Conservation (phyloP, 148 eudicot genomes). For the Chenopodium quinoa region DNA sequence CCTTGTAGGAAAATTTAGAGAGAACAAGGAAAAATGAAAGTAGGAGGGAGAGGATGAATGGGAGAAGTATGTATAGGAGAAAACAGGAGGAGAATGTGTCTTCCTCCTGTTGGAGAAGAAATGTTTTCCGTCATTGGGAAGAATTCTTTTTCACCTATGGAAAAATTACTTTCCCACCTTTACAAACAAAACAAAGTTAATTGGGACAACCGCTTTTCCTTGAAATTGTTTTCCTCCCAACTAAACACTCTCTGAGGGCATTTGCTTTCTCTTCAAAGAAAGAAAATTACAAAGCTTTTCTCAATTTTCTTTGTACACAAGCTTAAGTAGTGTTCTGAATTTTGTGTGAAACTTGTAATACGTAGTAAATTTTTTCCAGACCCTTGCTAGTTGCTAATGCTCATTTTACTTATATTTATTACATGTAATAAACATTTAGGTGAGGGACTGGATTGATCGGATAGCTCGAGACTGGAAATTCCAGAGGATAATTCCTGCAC, state of each 20-base stretch:
- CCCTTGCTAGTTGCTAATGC: neutral
- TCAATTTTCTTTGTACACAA: neutral
- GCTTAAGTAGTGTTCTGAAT: neutral
- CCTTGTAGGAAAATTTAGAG: too few relatives aligned
- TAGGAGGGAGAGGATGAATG: too few relatives aligned
- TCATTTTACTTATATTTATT: neutral
- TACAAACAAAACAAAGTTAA: too few relatives aligned
- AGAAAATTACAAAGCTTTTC: neutral
- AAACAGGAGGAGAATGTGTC: too few relatives aligned
- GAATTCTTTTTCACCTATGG: too few relatives aligned
- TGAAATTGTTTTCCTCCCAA: neutral
- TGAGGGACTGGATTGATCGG: constrained; percentile 85
- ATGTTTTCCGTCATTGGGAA: too few relatives aligned
- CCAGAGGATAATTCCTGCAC: constrained; percentile 95
- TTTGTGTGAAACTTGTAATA: neutral
- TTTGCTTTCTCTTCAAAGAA: neutral
- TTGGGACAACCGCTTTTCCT: neutral
- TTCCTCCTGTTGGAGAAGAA: too few relatives aligned
- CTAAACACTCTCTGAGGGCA: neutral
- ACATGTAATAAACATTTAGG: constrained; percentile 38
- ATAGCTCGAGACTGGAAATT: constrained; percentile 86
- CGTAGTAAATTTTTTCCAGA: neutral
- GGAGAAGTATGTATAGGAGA: too few relatives aligned
- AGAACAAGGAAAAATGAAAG: too few relatives aligned
- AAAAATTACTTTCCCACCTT: too few relatives aligned